Base-by-base conservation (phyloP, 2,329 filamentous ascomycete species). In the Pseudocercospora cruenta region DNA sequence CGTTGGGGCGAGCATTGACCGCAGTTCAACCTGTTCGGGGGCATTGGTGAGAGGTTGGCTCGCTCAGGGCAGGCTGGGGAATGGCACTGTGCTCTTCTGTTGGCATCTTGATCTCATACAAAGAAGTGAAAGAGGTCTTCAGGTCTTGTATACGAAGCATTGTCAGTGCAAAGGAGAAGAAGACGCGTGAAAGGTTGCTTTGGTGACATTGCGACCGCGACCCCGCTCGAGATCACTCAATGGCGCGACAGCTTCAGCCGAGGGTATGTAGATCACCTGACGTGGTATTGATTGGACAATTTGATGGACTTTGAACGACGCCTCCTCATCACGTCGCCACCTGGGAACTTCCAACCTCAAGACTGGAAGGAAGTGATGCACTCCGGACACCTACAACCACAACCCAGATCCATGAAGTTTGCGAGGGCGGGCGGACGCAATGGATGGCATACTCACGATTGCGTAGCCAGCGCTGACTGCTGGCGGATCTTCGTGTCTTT, bases 1-100 rank as follows among this genome's bases (percentile, higher is more conserved):
- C 57, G 39, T 59, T 45, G 33, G 33, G 57, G 33, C 33, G 31
- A 55, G 60, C 60, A 62, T 39, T 39, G 49, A 57, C 60, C 60
- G 60, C 31, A 28, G 31, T 55, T 62, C 49, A 19, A 26, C 49
- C 51, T 26, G 39, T 45, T 28, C 43, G 58, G 19, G 43, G 58
- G 58, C 54, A 51, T 10, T 51, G 54, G 28, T 16, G 22, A 39
- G 9, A 28, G 58, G 58, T n/a, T 5, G 24, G 39, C 8, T 36
- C 57, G 22, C n/a, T 28, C 14, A 24, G 9, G 49, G 24, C 49
- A 26, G 49, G 19, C 19, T 22, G 33, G 33, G 33, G 49, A n/a
- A 22, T 53, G n/a, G 21, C 24, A 19, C 19, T 26, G 24, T 53
- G 24, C 14, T 16, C 21, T 54, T 54, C 51, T 49, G 24, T 28